Evolutionary conservation across 2,329 filamentous ascomycete genomes (phyloP), one percentile per base, ranked within the genome.

Genomic region (Penicillium vulpinum): DNA sequence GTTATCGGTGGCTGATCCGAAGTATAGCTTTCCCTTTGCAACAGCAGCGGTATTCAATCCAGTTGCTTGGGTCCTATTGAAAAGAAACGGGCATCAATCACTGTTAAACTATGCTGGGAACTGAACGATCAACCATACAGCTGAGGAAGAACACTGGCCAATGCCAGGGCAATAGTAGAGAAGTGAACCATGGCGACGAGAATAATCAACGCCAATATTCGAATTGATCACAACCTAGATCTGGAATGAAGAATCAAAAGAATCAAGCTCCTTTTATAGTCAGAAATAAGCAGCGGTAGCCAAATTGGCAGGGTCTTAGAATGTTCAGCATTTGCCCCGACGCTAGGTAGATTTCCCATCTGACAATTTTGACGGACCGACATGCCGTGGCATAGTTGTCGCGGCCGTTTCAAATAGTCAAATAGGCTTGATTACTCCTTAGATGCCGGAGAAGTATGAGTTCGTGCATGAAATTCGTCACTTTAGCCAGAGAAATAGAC

Each of bases 1-100:
- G 39, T 80, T 81, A 68, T 88, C 84, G 40, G 85, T 84, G 1
- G 86, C 85, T 1, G 84, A 83, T 40, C 83, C 72, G 38, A 85
- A 83, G 62, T 83, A 81, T 60, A 80, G 68, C 59, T 83, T 77
- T 21, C 84, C 85, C 39, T 83, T 81, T 51, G 78, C 78, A 58
- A 80, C 77, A 46, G 85, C 84, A 67, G 71, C 66, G 6, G 64
- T 63, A 13, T 72, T 40, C 8, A 71, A 56, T 10, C 70, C 70
- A 26, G 59, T 55, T 29, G 56, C 67, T 24, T 60, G 54, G 16
- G 48, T 48, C n/a, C 67, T 71, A 43, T 22, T 11, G 5, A 28
- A 21, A 9, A 4, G 5, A 21, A 44, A 44, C 10, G 24, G 26
- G 10, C 1, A 29, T 43, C 18, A 29, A 24, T 7, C 16, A 40